Base-by-base conservation (phyloP, 805 yeast species). In the Yarrowia divulgata region DNA sequence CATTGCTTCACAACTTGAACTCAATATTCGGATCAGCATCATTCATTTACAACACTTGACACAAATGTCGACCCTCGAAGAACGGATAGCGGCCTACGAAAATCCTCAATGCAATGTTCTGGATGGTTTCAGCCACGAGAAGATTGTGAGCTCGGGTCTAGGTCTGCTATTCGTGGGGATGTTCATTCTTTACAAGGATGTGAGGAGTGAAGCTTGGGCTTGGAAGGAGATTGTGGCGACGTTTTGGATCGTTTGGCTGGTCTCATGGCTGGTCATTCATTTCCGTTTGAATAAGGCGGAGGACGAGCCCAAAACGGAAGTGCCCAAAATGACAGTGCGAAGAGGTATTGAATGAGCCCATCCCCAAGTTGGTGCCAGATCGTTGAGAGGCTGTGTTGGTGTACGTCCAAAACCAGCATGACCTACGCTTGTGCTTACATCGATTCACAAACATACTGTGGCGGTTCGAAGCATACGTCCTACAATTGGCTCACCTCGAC, bases 41-140 rank as follows among this genome's bases (percentile, higher is more conserved):
- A 3, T 14, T 8, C 19, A 29, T 29, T 10, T 3, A 5, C 37
- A 29, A 23, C 29, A 23, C 29, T 13, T 32, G 10, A 34, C 29
- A 12, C 40, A 18, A 23, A 55, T 58, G 64, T 42, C 64, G 32
- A 58, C 64, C 13, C 64, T 58, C 3, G 64, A 58, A 18, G 50
- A 58, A 18, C 64, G 64, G 13, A 58, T 58, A 43, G 64, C 64
- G n/a, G 64, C 49, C 0, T 58, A 58, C 50, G 64, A 58, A 34
- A 9, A n/a, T 1, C 64, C 64, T 1, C 37, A 16, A 10, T 58
- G 64, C 64, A 58, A 58, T 19, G 6, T 58, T 1, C 12, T 58
- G 40, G 64, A 58, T 18, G 64, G 64, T 1, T 32, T 58, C 4
- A 43, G 18, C 10, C 64, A 58, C 50, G 50, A 58, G 5, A 42